phyloP scores from a whole-genome alignment of 2,329 filamentous ascomycete genomes.

The Xylariaceae sp. region DNA sequence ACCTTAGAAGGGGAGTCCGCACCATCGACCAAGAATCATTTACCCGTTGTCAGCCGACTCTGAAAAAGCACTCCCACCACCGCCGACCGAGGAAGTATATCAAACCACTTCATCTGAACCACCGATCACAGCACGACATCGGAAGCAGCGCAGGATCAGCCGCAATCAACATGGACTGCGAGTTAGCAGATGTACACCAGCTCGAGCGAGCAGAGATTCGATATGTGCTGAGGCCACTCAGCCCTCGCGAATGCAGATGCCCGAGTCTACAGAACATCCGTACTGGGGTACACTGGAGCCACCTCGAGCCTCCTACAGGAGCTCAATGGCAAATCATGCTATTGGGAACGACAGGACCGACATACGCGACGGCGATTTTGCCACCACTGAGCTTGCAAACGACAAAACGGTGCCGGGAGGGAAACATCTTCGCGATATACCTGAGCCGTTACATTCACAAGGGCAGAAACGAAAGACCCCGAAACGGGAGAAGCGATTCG shows the following conservation, averaged over 20 bases:
- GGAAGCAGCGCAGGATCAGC: slow-evolving; percentile 45
- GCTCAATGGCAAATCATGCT: slow-evolving; percentile 2
- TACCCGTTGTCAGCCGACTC: slow-evolving; percentile 33
- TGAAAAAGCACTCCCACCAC: slow-evolving; percentile 34
- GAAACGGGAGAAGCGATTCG: slow-evolving; percentile 39
- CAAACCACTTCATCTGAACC: slow-evolving; percentile 41
- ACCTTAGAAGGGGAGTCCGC: slow-evolving; percentile 51
- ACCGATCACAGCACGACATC: slow-evolving; percentile 39
- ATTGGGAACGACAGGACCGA: background rate
- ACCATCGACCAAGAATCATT: slow-evolving; percentile 45
- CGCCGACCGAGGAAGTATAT: slow-evolving; percentile 42
- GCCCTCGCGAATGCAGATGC: slow-evolving; percentile 35
- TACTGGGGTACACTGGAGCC: slow-evolving; percentile 38
- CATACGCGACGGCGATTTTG: background rate
- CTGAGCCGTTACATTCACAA: slow-evolving; percentile 9
- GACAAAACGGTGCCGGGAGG: background rate
- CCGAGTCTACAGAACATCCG: slow-evolving; percentile 32
- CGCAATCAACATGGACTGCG: slow-evolving; percentile 43
- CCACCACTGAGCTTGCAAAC: background rate
- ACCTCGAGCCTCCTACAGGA: slow-evolving; percentile 23
- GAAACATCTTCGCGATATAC: background rate
- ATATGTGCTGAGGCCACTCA: slow-evolving; percentile 21
- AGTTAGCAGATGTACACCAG: slow-evolving; percentile 42
- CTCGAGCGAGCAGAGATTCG: slow-evolving; percentile 28
- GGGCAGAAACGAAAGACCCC: slow-evolving; percentile 23